phyloP scores from a whole-genome alignment of 495 filamentous ascomycete species.

The Penicillium lividum region DNA sequence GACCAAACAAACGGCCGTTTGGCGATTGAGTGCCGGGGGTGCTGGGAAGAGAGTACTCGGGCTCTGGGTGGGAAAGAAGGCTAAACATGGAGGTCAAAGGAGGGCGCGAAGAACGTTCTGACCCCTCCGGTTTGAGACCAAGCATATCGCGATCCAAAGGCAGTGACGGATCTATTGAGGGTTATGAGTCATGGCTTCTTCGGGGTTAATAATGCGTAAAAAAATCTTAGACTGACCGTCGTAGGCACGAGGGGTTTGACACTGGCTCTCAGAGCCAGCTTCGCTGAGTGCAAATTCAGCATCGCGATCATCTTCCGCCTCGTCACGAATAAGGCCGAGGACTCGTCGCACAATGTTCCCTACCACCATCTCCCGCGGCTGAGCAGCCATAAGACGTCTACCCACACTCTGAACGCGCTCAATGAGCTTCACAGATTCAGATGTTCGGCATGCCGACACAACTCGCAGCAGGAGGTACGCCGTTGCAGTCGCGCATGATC shows the following conservation, averaged over 20 bases:
- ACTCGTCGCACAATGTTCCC: slow-evolving; percentile 92
- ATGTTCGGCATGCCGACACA: slow-evolving; percentile 65
- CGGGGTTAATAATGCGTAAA: slow-evolving; percentile 10
- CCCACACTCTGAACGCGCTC: slow-evolving; percentile 75
- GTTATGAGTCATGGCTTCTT: slow-evolving; percentile 12
- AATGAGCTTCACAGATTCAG: slow-evolving; percentile 74
- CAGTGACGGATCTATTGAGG: slow-evolving; percentile 34
- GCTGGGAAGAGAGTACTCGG: slow-evolving; percentile 46
- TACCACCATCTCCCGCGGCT: slow-evolving; percentile 85
- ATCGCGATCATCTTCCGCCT: slow-evolving; percentile 77
- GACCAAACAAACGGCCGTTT: slow-evolving; percentile 34
- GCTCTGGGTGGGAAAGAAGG: slow-evolving; percentile 65
- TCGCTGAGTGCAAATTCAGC: slow-evolving; percentile 61
- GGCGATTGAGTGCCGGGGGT: slow-evolving; percentile 47
- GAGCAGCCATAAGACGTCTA: slow-evolving; percentile 70
- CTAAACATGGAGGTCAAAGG: slow-evolving; percentile 78
- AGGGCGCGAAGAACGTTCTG: slow-evolving; percentile 50
- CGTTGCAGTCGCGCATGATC: slow-evolving; percentile 87
- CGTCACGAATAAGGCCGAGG: slow-evolving; percentile 86
- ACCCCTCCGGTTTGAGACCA: slow-evolving; percentile 34
- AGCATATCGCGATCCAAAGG: slow-evolving; percentile 36
- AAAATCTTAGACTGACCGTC: slow-evolving; percentile 32
- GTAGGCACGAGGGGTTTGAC: slow-evolving; percentile 46
- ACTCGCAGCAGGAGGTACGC: slow-evolving; percentile 82
- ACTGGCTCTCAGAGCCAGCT: slow-evolving; percentile 49